Base-by-base conservation (phyloP, 1,284 basidiomycete species). In the Exobasidium cylindrosporum region DNA sequence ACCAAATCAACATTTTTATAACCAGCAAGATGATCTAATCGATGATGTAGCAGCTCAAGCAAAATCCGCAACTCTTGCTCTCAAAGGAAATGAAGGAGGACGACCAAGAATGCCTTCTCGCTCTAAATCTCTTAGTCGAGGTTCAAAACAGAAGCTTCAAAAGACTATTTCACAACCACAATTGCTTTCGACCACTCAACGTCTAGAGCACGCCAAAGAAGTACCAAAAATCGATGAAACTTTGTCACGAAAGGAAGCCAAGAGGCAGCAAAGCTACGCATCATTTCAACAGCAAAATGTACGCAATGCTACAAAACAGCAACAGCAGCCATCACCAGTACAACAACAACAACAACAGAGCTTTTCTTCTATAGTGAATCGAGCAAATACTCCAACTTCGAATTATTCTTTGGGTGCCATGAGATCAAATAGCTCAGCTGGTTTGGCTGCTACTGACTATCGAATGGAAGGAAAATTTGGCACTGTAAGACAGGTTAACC, bases 21-120 rank as follows among this genome's bases (percentile, higher is more conserved):
- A 21, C 26, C 52, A 59, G 28, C 35, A 26, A 32, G 14, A 29
- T 31, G 24, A 54, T 54, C 43, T 75, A 43, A 44, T 70, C 23
- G 70, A 73, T 28, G 73, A 76, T 35, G 60, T 76, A 1, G 73
- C 67, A 0, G 66, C 70, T n/a, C 74, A 76, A 54, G 72, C 74
- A 5, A 60, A 60, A 3, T 69, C 72, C 14, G 74, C 74, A 4
- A 76, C 74, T 2, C 58, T 57, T 40, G 74, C 74, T 11, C 65
- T 76, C 44, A 76, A 76, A 50, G 74, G 72, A 6, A 59, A 65
- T 0, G 67, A 68, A 44, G 63, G 64, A 47, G 61, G 60, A 35
- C 44, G 35, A 40, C 63, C 59, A 21, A 50, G 26, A 24, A 30
- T 56, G 1, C 62, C 72, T 1, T 58, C 63, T 26, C 56, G 74